Evolutionary conservation across 1,284 basidiomycete species (phyloP).

Genomic region (Wolfiporia cocos): DNA sequence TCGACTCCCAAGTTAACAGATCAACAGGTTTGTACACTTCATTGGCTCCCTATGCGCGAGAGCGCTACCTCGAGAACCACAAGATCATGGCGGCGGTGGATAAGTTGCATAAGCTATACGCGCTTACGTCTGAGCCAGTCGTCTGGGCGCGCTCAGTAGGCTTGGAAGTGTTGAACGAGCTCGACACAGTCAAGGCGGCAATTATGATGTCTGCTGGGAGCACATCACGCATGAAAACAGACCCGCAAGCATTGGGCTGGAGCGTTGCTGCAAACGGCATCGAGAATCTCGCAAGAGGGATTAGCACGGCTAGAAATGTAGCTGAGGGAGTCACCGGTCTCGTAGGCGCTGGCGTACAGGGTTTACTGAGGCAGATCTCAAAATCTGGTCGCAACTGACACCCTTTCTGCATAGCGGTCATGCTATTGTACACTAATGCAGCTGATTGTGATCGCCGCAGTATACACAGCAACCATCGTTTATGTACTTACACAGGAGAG

Average conservation of each 20-base stretch:
- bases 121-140: conserved; percentile 55
- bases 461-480: too few relatives aligned
- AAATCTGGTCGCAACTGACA: conserved; percentile 1
- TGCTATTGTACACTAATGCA: neutral
- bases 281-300: conserved; percentile 18
- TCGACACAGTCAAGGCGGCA: conserved; percentile 75
- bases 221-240: conserved; percentile 13
- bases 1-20: neutral
- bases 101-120: conserved; percentile 85
- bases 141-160: conserved; percentile 87
- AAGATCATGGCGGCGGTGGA: conserved; percentile 79
- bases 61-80: conserved; percentile 84
- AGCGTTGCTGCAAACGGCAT: conserved; percentile 23
- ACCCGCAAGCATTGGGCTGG: conserved; percentile 14
- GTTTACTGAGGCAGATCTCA: conserved; percentile 11
- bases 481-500: too few relatives aligned
- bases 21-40: conserved; percentile 71
- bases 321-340: conserved; percentile 14
- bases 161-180: conserved; percentile 87
- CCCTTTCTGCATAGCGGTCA: neutral
- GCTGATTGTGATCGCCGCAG: too few relatives aligned
- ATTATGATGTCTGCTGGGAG: conserved; percentile 80
- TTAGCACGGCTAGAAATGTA: conserved; percentile 15
- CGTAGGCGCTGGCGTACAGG: conserved; percentile 17
- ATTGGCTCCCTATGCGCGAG: conserved; percentile 70